Conservation (phyloP, 345 rosid genomes). For the Salix suchowensis region DNA sequence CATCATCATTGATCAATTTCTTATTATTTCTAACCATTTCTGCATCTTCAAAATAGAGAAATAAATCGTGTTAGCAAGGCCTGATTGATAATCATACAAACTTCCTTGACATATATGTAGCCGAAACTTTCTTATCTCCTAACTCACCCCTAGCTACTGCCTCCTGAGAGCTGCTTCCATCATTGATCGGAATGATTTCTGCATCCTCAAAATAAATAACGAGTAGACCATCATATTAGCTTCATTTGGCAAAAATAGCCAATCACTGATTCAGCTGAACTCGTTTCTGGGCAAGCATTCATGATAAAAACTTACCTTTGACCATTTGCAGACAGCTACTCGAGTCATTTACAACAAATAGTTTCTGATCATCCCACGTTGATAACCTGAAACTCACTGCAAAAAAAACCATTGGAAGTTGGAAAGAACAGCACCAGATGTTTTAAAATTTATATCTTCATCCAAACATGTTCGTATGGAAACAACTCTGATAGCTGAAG, state of each 20-base stretch:
- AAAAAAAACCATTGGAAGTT: not conserved
- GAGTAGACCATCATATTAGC: not conserved
- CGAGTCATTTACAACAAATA: conserved; percentile 26
- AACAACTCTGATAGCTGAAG: not conserved
- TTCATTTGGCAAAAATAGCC: not conserved
- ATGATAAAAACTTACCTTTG: conserved; percentile 1
- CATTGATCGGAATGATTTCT: conserved; percentile 4
- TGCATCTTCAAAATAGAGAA: not conserved
- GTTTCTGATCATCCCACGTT: conserved; percentile 27
- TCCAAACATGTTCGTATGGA: too few species aligned
- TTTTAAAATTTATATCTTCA: too few species aligned
- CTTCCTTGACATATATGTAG: not conserved
- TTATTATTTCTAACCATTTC: too few species aligned
- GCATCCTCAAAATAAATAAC: not conserved
- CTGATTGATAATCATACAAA: not conserved
- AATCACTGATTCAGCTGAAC: not conserved
- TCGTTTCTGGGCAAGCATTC: not conserved
- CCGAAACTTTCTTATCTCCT: too few species aligned
- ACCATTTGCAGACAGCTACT: not conserved
- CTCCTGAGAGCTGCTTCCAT: conserved; percentile 22
- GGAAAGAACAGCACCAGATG: not conserved
- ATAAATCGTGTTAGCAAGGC: too few species aligned
- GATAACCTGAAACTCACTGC: conserved; percentile 55
- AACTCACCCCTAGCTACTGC: too few species aligned
- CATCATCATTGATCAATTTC: too few species aligned